Conservation (phyloP, 2,329 filamentous ascomycete genomes). For the Aspergillus intermedius region DNA sequence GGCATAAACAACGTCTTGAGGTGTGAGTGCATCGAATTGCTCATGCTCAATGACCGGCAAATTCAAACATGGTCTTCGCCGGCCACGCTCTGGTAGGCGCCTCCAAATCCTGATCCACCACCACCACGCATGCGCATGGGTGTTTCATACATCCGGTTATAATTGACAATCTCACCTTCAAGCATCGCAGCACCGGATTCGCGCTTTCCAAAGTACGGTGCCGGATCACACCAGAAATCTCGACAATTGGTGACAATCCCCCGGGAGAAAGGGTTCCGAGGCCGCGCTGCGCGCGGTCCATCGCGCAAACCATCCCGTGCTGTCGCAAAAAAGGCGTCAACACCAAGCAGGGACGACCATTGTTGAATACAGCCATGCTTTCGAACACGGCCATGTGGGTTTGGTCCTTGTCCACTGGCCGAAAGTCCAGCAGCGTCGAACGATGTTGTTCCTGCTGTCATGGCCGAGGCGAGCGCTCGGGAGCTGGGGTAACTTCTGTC, state of each 20-base stretch:
- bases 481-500: slow-evolving; percentile 46
- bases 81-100: slow-evolving; percentile 54
- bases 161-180: slow-evolving; percentile 74
- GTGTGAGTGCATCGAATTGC: neutral
- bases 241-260: slow-evolving; percentile 84
- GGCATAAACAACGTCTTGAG: neutral
- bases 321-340: slow-evolving; percentile 91
- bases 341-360: slow-evolving; percentile 77
- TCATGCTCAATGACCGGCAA: slow-evolving; percentile 14
- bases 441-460: slow-evolving; percentile 63
- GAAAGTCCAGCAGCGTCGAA: slow-evolving; percentile 65
- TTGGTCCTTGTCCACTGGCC: slow-evolving; percentile 57
- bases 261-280: slow-evolving; percentile 75
- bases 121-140: slow-evolving; percentile 57
- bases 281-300: slow-evolving; percentile 42
- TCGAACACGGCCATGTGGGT: slow-evolving; percentile 47
- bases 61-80: slow-evolving; percentile 31
- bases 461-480: slow-evolving; percentile 57
- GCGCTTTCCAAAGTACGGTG: slow-evolving; percentile 68
- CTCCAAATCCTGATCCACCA: slow-evolving; percentile 40
- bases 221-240: slow-evolving; percentile 93
- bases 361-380: slow-evolving; percentile 62
- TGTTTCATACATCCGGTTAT: slow-evolving; percentile 81
- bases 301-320: slow-evolving; percentile 64
- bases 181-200: slow-evolving; percentile 70